Percentiles rank a stretch among this genome's conserved stretches.
These are phyloP conservation scores for Solanum hybrid DNA, from an alignment of 305 asterid genomes.

Conservation along the genomic window DNA sequence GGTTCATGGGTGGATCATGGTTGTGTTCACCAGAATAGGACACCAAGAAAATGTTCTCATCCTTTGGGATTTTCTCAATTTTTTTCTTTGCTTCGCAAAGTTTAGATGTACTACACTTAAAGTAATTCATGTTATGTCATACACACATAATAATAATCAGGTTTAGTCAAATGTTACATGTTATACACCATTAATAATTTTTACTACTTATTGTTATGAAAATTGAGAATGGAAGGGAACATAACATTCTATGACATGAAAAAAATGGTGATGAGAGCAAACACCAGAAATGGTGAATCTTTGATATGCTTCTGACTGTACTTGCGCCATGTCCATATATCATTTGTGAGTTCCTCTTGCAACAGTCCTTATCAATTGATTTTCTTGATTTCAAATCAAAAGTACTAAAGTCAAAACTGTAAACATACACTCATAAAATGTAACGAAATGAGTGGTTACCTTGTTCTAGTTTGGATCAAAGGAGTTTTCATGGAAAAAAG, in stretches of 20 bases:
- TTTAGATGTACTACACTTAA: slow-evolving; percentile 65
- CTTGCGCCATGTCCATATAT: slow-evolving; percentile 31
- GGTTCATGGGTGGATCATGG: no score
- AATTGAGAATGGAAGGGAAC: neutral
- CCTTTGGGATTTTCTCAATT: slow-evolving; percentile 49
- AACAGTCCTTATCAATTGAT: slow-evolving; percentile 40
- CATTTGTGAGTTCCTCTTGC: slow-evolving; percentile 50
- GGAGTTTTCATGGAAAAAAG: no score
- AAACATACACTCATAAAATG: neutral
- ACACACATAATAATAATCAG: neutral
- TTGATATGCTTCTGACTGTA: slow-evolving; percentile 50
- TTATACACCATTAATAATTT: neutral
- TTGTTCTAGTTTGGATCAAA: slow-evolving; percentile 21
- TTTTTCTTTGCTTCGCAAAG: slow-evolving; percentile 11
- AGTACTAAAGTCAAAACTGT: neutral
- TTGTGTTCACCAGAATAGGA: slow-evolving; percentile 39
- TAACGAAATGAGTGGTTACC: slow-evolving; percentile 14
- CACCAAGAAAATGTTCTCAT: slow-evolving; percentile 39
- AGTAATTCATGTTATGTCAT: slow-evolving; percentile 43
- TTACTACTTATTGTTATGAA: neutral
- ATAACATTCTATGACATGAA: neutral
- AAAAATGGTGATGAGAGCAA: neutral
- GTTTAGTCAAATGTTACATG: neutral
- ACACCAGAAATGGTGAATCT: slow-evolving; percentile 36
- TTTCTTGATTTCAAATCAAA: slow-evolving; percentile 15